A percentile compares a stretch with the other conserved stretches of the same genome.
phyloP scores from a whole-genome alignment of 1,284 basidiomycete species.

The Coriolopsis trogii region DNA sequence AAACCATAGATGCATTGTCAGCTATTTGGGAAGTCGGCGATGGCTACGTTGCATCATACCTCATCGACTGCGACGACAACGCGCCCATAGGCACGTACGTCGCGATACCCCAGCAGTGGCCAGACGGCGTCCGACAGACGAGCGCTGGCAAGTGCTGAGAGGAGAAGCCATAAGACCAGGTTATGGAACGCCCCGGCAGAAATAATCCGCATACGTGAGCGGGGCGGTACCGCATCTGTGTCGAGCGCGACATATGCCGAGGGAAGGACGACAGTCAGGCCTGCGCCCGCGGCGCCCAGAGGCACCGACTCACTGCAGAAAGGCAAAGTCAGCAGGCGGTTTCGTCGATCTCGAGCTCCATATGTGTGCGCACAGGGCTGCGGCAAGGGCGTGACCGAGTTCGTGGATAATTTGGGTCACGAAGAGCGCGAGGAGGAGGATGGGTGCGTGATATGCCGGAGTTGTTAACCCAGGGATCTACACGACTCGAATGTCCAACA shows the following conservation, averaged over 20 bases:
- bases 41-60: too few relatives aligned
- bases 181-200: slow-evolving; percentile 77
- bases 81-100: slow-evolving; percentile 51
- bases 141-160: slow-evolving; percentile 19
- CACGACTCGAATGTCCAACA: neutral
- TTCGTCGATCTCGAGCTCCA: neutral
- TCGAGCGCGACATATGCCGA: slow-evolving; percentile 70
- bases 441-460: slow-evolving; percentile 62
- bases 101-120: slow-evolving; percentile 48
- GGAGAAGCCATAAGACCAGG: slow-evolving; percentile 27
- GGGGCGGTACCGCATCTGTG: slow-evolving; percentile 43
- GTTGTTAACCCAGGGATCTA: slow-evolving; percentile 79
- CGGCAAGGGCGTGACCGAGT: slow-evolving; percentile 67
- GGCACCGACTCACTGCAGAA: slow-evolving; percentile 1
- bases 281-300: slow-evolving; percentile 7
- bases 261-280: slow-evolving; percentile 53
- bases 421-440: slow-evolving; percentile 62
- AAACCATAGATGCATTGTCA: too few relatives aligned
- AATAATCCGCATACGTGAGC: slow-evolving; percentile 55
- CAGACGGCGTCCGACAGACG: slow-evolving; percentile 28
- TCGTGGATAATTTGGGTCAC: slow-evolving; percentile 68
- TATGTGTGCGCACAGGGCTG: slow-evolving; percentile 57
- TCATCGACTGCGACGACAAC: slow-evolving; percentile 52
- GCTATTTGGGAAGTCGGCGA: too few relatives aligned
- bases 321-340: neutral